Evolutionary conservation across 352 stramenopile genomes (phyloP), one percentile per base, ranked within the genome.

Genomic region (Phytophthora citricola): DNA sequence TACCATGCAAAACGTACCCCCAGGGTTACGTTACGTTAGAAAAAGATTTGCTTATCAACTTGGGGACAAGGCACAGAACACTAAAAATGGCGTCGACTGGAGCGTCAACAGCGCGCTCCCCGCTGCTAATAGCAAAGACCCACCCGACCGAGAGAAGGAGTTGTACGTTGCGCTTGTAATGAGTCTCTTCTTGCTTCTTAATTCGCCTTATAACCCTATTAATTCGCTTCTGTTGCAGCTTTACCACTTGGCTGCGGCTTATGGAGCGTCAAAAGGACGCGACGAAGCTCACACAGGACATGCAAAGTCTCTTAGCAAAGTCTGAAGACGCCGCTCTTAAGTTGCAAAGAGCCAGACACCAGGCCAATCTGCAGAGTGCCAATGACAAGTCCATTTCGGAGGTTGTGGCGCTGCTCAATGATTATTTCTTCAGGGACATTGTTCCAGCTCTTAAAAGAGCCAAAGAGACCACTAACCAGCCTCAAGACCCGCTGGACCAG

Each of bases 241-340:
- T 78, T 20, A 64, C 34, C 4, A 75, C 68, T 36, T 81, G 73
- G 73, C n/a, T 78, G 46, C 31, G 66, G 36, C 66, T 81, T 14
- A 76, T 81, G 66, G 69, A 81, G 56, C 65, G 54, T 4, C 58
- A 69, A 26, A 61, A 60, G 9, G 61, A 66, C 22, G 58, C 52
- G n/a, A 39, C 22, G 11, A 36, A 55, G 14, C 39, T 77, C 5
- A 64, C 48, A 3, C 31, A 65, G n/a, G 15, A 17, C 12, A 51
- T 81, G 8, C 55, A 71, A 15, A 51, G 22, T 14, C 10, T 65
- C 34, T 40, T 78, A 29, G 24, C 9, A 6, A 20, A 59, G 39
- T 0, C 20, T 3, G 29, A 2, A 22, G 61, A 67, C 11, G 12
- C 10, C 2, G 3, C 5, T 2, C 14, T 17, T 10, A 66, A 39